These are phyloP conservation scores for Thamnidium elegans DNA, from an alignment of 192 early-diverging fungal species.

Conservation along the genomic window DNA sequence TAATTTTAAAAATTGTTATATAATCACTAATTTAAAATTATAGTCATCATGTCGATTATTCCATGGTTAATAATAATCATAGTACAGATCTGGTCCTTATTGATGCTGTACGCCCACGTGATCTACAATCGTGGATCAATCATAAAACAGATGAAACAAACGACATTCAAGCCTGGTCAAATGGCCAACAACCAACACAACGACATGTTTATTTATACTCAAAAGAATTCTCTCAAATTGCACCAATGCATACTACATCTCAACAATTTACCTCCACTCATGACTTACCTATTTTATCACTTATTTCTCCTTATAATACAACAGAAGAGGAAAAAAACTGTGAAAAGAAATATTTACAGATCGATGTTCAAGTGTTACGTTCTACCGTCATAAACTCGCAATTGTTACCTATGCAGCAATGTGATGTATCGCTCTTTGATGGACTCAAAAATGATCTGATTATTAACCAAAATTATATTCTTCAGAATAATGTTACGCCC, in stretches of 20 bases:
- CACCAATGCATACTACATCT: slow-evolving; percentile 18
- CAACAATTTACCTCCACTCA: slow-evolving; percentile 14
- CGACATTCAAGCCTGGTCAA: slow-evolving; percentile 11
- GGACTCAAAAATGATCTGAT: not conserved
- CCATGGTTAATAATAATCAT: not conserved
- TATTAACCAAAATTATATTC: not conserved
- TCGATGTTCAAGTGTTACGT: slow-evolving; percentile 74
- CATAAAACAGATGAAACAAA: slow-evolving; percentile 21
- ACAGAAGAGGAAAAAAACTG: slow-evolving; percentile 25
- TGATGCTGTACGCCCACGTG: slow-evolving; percentile 32
- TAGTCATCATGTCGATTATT: no score
- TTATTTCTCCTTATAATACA: slow-evolving; percentile 37
- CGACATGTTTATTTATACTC: slow-evolving; percentile 33
- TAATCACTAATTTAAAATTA: no score
- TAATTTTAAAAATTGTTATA: not conserved
- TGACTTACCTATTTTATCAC: slow-evolving; percentile 26
- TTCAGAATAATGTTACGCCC: not conserved
- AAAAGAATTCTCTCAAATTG: slow-evolving; percentile 29
- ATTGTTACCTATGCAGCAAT: slow-evolving; percentile 4
- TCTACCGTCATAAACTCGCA: slow-evolving; percentile 46
- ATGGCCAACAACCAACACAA: slow-evolving; percentile 23
- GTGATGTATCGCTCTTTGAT: not conserved
- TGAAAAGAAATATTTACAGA: slow-evolving; percentile 53
- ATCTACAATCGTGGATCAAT: slow-evolving; percentile 30
- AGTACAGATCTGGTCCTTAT: slow-evolving; percentile 29